Conservation (phyloP, 192 early-diverging fungal genomes). For the Ramicandelaber brevisporus region DNA sequence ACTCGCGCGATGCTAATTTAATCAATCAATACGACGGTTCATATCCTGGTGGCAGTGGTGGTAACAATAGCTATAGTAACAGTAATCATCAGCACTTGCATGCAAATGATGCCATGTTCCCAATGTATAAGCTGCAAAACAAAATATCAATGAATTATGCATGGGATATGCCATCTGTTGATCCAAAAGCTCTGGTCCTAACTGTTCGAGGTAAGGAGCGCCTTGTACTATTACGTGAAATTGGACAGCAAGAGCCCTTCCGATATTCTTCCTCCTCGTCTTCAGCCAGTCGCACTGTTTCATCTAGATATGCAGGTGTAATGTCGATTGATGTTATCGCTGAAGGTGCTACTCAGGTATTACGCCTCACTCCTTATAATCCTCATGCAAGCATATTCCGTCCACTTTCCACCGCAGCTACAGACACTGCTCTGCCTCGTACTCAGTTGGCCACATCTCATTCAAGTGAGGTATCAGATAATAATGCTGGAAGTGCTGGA, state of each 20-base stretch:
- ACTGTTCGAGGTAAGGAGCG: constrained; percentile 45
- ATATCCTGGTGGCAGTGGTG: too few relatives aligned
- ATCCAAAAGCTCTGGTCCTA: constrained; percentile 47
- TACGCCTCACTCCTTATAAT: constrained; percentile 37
- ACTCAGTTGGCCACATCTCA: too few relatives aligned
- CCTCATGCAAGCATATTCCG: constrained; percentile 31
- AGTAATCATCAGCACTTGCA: constrained; percentile 1
- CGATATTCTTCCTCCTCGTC: constrained; percentile 25
- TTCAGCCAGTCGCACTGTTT: constrained; percentile 5
- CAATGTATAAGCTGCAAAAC: constrained; percentile 5
- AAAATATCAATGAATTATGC: constrained; percentile 44
- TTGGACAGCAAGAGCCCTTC: constrained; percentile 69
- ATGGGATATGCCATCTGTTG: constrained; percentile 67
- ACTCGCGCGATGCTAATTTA: constrained; percentile 6
- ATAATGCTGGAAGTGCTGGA: too few relatives aligned
- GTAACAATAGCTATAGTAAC: too few relatives aligned
- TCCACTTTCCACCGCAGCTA: constrained; percentile 4
- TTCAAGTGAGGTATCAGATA: too few relatives aligned
- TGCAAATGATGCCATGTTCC: too few relatives aligned
- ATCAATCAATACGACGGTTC: too few relatives aligned
- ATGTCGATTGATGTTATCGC: constrained; percentile 55
- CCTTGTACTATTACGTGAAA: constrained; percentile 66
- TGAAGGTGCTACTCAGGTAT: constrained; percentile 32
- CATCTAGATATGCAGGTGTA: too few relatives aligned
- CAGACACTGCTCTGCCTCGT: too few relatives aligned